A percentile compares a stretch with the other conserved stretches of the same genome.
Conservation (phyloP, 805 yeast genomes). For the Kodamaea jinghongensis region DNA sequence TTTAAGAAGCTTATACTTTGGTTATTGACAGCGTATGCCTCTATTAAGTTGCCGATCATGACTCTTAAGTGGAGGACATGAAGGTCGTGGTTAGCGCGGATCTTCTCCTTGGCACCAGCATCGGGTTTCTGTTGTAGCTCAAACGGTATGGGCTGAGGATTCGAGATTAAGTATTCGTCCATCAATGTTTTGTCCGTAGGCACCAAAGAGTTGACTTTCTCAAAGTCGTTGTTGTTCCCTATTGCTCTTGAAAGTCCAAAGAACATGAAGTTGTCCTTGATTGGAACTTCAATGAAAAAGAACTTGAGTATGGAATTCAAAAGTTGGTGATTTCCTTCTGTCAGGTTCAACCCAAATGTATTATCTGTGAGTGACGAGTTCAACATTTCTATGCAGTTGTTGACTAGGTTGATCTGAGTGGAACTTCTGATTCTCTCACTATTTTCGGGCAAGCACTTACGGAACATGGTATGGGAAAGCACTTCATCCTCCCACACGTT, state of each 20-base stretch:
- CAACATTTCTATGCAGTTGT: slow-evolving; percentile 52
- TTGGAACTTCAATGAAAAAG: slow-evolving; percentile 41
- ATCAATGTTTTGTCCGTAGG: slow-evolving; percentile 28
- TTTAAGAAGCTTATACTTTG: slow-evolving; percentile 26
- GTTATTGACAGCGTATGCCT: slow-evolving; percentile 36
- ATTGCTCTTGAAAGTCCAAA: slow-evolving; percentile 53
- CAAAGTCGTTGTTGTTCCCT: slow-evolving; percentile 49
- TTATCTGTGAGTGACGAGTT: slow-evolving; percentile 38
- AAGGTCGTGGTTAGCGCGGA: slow-evolving; percentile 38
- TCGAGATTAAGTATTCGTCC: slow-evolving; percentile 19
- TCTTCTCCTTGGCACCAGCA: slow-evolving; percentile 12
- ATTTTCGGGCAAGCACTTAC: slow-evolving; percentile 46
- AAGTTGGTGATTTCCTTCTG: slow-evolving; percentile 12
- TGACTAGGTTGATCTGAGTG: slow-evolving; percentile 48
- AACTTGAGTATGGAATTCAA: slow-evolving; percentile 30
- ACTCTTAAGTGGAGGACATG: slow-evolving; percentile 44
- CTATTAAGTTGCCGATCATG: slow-evolving; percentile 48
- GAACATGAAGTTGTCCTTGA: slow-evolving; percentile 40
- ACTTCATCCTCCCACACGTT: slow-evolving; percentile 27
- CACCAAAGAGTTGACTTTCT: slow-evolving; percentile 41
- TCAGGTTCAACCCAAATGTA: slow-evolving; percentile 24
- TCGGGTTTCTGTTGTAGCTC: not conserved
- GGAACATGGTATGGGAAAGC: slow-evolving; percentile 31
- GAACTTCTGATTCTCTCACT: slow-evolving; percentile 40
- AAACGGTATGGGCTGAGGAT: slow-evolving; percentile 30